phyloP scores from a whole-genome alignment of 2,329 filamentous ascomycete species.

The Cryphonectria naterciae region DNA sequence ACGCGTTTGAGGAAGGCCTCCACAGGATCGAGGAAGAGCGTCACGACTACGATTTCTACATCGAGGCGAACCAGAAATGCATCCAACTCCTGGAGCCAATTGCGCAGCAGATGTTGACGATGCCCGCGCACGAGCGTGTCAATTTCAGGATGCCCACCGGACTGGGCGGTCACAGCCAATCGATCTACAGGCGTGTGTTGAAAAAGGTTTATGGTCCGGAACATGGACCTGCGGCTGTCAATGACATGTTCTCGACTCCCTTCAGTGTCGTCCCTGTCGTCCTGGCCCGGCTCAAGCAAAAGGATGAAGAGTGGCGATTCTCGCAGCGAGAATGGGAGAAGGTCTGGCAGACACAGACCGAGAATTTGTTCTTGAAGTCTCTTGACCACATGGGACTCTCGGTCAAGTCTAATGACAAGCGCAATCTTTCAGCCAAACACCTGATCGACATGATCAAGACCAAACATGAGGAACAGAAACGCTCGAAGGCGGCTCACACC shows the following conservation, averaged over 20 bases:
- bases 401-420: conserved; percentile 87
- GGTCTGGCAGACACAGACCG: conserved; percentile 95
- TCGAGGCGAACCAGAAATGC: conserved; percentile 91
- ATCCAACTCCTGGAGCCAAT: conserved; percentile 96
- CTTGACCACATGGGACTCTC: conserved; percentile 95
- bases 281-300: conserved; percentile 87
- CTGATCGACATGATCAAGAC: conserved; percentile 89
- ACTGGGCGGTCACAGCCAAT: conserved; percentile 89
- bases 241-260: conserved; percentile 82
- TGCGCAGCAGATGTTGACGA: conserved; percentile 83
- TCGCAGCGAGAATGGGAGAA: conserved; percentile 98
- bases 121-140: conserved; percentile 73
- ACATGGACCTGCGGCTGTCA: conserved; percentile 81
- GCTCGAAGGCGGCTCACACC: conserved; percentile 65
- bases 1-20: conserved; percentile 89
- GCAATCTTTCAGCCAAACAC: conserved; percentile 86
- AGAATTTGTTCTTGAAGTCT: conserved; percentile 93
- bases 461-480: conserved; percentile 88
- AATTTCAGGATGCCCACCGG: conserved; percentile 80
- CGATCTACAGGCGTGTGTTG: conserved; percentile 94
- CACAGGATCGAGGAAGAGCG: conserved; percentile 97
- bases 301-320: conserved; percentile 97
- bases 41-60: conserved; percentile 98
- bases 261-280: conserved; percentile 88
- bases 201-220: conserved; percentile 96